Conservation (phyloP, 2,329 filamentous ascomycete genomes). For the Leptosphaerulina australis region DNA sequence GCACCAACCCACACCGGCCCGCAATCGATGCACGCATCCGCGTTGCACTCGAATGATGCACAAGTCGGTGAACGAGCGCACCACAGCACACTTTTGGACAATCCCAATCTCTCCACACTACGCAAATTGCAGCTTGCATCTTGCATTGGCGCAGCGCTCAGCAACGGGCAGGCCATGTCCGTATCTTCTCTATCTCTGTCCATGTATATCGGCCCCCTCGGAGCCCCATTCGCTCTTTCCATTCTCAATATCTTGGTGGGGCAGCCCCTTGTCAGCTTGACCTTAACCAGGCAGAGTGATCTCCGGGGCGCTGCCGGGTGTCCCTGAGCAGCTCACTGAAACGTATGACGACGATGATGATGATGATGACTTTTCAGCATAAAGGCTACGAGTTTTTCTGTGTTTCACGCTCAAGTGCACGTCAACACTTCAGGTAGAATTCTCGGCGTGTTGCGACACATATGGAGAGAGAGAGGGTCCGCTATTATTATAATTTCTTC, state of each 20-base stretch:
- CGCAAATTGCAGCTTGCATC: slow-evolving; percentile 15
- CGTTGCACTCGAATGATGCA: slow-evolving; percentile 22
- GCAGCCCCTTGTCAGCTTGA: slow-evolving; percentile 32
- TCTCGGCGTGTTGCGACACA: slow-evolving; percentile 13
- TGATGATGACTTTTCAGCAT: slow-evolving; percentile 18
- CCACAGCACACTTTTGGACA: slow-evolving; percentile 1
- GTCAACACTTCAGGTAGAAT: slow-evolving; percentile 15
- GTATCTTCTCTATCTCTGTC: slow-evolving; percentile 21
- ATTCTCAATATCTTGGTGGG: slow-evolving; percentile 24
- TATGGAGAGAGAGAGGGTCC: slow-evolving; percentile 19
- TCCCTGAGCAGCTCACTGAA: slow-evolving; percentile 25
- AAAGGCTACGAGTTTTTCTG: neutral
- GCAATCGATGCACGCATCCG: slow-evolving; percentile 29
- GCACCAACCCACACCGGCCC: slow-evolving; percentile 24
- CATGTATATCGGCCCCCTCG: slow-evolving; percentile 26
- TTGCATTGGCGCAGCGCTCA: slow-evolving; percentile 2
- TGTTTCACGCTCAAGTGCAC: slow-evolving; percentile 5
- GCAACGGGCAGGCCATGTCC: slow-evolving; percentile 21
- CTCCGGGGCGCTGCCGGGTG: slow-evolving; percentile 11
- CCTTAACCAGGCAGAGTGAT: slow-evolving; percentile 19
- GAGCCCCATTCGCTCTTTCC: slow-evolving; percentile 30
- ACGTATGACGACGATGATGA: slow-evolving; percentile 29
- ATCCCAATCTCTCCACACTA: slow-evolving; percentile 7
- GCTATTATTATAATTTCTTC: slow-evolving; percentile 38
- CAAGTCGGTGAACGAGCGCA: slow-evolving; percentile 19